These are phyloP conservation scores for Cornus florida DNA, from an alignment of 148 eudicot genomes.

Conservation along the genomic window DNA sequence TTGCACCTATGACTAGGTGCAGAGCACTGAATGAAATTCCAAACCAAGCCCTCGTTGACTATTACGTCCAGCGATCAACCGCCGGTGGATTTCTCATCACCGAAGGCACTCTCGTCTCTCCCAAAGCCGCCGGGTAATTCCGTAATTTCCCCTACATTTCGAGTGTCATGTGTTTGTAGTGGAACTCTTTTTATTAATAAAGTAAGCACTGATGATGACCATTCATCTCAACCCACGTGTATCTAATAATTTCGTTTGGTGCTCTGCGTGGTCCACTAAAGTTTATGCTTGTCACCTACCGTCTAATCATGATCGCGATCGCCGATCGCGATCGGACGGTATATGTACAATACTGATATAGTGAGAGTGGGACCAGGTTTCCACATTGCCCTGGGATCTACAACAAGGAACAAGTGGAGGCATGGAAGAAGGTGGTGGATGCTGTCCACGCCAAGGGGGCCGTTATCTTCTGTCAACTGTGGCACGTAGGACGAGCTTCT, in stretches of 20 bases:
- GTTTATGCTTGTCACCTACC: neutral
- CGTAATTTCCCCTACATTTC: neutral
- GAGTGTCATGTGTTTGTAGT: neutral
- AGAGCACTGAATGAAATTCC: slow-evolving; percentile 64
- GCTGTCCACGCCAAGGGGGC: slow-evolving; percentile 78
- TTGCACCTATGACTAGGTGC: slow-evolving; percentile 86
- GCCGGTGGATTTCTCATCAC: slow-evolving; percentile 65
- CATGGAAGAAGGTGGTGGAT: slow-evolving; percentile 78
- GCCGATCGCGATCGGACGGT: neutral
- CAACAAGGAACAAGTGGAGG: slow-evolving; percentile 66
- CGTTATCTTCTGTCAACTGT: slow-evolving; percentile 70
- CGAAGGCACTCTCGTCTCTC: slow-evolving; percentile 76
- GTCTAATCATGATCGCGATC: neutral
- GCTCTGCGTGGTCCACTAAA: neutral
- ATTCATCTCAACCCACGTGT: neutral
- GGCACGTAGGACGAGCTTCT: slow-evolving; percentile 94
- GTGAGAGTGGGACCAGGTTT: slow-evolving; percentile 46
- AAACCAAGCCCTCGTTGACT: slow-evolving; percentile 45
- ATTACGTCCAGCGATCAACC: slow-evolving; percentile 71
- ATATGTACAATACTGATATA: neutral
- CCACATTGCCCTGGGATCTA: slow-evolving; percentile 85
- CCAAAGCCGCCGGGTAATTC: slow-evolving; percentile 69
- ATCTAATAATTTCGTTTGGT: neutral
- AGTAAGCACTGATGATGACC: neutral
- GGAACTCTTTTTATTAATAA: neutral